These are phyloP conservation scores for Colletotrichum zoysiae DNA, from an alignment of 2,329 filamentous ascomycete species.

Conservation along the genomic window DNA sequence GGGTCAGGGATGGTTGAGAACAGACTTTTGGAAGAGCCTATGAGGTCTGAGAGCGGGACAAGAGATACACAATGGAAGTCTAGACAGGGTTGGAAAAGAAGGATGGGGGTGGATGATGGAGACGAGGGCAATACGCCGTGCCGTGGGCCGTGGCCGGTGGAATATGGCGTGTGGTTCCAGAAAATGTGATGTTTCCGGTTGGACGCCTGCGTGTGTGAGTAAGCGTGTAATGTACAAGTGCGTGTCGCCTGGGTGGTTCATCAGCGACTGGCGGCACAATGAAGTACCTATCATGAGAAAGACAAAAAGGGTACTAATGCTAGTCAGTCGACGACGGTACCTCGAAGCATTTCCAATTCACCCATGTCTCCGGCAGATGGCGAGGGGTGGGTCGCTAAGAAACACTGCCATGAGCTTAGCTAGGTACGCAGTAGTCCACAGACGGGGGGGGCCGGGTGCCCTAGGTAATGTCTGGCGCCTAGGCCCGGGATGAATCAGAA, in stretches of 20 bases:
- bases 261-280: neutral
- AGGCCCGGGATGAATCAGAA: neutral
- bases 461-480: constrained; percentile 20
- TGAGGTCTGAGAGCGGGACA: constrained; percentile 14
- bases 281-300: neutral
- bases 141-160: neutral
- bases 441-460: constrained; percentile 24
- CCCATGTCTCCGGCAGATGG: neutral
- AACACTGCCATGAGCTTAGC: constrained; percentile 13
- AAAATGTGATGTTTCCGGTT: constrained; percentile 20
- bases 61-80: neutral
- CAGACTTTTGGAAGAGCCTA: constrained; percentile 34
- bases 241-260: neutral
- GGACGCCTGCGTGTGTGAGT: neutral
- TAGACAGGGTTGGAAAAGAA: neutral
- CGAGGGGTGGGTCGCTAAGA: neutral
- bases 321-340: constrained; percentile 22
- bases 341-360: constrained; percentile 29
- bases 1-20: constrained; percentile 31
- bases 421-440: neutral
- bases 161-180: constrained; percentile 16
- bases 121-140: constrained; percentile 6
- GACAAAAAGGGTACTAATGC: neutral
- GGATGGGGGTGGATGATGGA: neutral
- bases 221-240: neutral